Conservation (phyloP, 75 land plant species). For the Sequoiadendron giganteum region DNA sequence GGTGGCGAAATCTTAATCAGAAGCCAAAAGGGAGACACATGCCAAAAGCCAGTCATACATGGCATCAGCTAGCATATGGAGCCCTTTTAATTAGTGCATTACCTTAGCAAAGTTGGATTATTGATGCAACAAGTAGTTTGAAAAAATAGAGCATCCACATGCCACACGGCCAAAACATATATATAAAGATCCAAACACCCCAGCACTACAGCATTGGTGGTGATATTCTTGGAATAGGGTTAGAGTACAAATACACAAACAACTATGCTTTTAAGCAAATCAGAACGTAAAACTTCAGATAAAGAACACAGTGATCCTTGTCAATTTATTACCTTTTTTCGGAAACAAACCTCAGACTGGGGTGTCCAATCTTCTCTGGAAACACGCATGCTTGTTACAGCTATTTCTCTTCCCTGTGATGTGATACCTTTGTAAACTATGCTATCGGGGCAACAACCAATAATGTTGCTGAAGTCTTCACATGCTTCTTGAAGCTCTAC, state of each 20-base stretch:
- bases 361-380: conserved; percentile 68
- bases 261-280: background rate
- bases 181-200: background rate
- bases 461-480: conserved; percentile 99
- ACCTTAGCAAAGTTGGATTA: background rate
- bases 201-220: background rate
- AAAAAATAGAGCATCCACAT: background rate
- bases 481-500: conserved; percentile 90
- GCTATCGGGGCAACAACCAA: conserved; percentile 79
- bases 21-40: background rate
- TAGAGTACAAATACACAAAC: background rate
- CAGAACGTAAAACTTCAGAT: background rate
- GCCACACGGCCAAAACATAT: too few relatives aligned
- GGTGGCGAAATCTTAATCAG: background rate
- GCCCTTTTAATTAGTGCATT: background rate
- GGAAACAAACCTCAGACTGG: conserved; percentile 65
- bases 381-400: conserved; percentile 78
- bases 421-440: conserved; percentile 87
- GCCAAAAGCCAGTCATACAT: background rate
- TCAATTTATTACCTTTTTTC: conserved; percentile 54
- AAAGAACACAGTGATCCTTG: background rate
- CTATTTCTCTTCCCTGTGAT: conserved; percentile 80
- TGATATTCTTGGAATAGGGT: background rate
- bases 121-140: background rate
- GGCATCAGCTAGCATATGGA: background rate